phyloP scores from a whole-genome alignment of 2,329 filamentous ascomycete genomes.

The Pyricularia pennisetigena region DNA sequence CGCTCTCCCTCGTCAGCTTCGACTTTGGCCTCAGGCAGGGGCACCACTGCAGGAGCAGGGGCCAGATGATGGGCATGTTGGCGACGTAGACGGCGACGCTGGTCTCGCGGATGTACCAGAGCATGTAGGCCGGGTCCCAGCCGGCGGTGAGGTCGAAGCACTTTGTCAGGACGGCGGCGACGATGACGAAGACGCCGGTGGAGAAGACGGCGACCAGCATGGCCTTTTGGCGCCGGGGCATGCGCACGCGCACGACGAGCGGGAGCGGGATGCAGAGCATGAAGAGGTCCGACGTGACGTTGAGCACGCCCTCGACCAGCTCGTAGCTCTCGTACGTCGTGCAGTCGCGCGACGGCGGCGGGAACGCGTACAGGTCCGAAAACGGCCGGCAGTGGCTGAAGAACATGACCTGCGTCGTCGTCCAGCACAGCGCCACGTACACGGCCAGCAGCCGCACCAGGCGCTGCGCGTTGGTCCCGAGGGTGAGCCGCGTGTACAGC shows the following conservation, averaged over 20 bases:
- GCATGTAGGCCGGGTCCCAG: slow-evolving; percentile 24
- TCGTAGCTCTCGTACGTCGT: slow-evolving; percentile 34
- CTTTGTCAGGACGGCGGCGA: slow-evolving; percentile 31
- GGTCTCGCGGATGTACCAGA: slow-evolving; percentile 45
- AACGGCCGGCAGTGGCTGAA: slow-evolving; percentile 36
- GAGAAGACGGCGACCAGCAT: slow-evolving; percentile 36
- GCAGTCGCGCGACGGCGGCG: slow-evolving; percentile 33
- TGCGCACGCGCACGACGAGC: slow-evolving; percentile 28
- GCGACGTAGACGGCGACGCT: slow-evolving; percentile 40
- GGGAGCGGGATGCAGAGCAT: slow-evolving; percentile 38
- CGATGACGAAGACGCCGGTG: slow-evolving; percentile 37
- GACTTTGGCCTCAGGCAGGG: background rate
- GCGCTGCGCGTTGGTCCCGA: slow-evolving; percentile 20
- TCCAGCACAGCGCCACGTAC: slow-evolving; percentile 30
- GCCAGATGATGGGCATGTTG: slow-evolving; percentile 44
- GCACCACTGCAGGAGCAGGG: slow-evolving; percentile 26
- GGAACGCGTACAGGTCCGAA: slow-evolving; percentile 35
- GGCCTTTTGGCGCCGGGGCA: slow-evolving; percentile 33
- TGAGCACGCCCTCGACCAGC: slow-evolving; percentile 36
- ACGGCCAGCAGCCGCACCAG: slow-evolving; percentile 24
- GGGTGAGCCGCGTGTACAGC: slow-evolving; percentile 25
- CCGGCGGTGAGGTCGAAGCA: slow-evolving; percentile 29
- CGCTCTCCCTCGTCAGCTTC: background rate
- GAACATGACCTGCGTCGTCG: slow-evolving; percentile 32
- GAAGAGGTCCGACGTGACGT: slow-evolving; percentile 34